phyloP scores from a whole-genome alignment of 345 rosid genomes.

The Durio zibethinus region DNA sequence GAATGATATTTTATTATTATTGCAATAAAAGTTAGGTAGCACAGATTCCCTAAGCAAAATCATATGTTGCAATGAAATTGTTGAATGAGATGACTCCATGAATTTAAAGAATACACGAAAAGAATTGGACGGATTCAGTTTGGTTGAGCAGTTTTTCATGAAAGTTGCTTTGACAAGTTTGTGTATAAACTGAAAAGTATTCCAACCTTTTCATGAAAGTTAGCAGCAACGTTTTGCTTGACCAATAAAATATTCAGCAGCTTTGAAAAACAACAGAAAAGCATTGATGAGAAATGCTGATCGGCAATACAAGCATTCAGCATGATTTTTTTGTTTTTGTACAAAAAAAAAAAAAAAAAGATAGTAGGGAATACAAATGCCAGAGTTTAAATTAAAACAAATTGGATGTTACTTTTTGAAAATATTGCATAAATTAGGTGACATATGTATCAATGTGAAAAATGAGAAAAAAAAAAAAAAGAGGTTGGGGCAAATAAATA shows the following conservation, averaged over 20 bases:
- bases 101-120: not conserved
- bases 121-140: not conserved
- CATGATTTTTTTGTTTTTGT: not conserved
- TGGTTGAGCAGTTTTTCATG: not conserved
- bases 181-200: not conserved
- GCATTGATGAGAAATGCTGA: not conserved
- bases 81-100: not conserved
- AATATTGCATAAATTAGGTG: too few relatives aligned
- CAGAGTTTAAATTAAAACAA: too few relatives aligned
- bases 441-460: too few relatives aligned
- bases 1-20: not conserved
- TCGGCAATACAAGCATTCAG: not conserved
- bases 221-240: not conserved
- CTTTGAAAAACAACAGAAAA: not conserved
- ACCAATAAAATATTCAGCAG: not conserved
- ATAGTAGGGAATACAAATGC: too few relatives aligned
- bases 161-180: not conserved
- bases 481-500: not conserved
- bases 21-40: not conserved
- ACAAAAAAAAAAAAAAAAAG: not conserved
- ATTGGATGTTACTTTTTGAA: too few relatives aligned
- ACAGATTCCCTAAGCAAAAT: not conserved
- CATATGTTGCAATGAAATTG: not conserved
- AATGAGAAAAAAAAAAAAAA: too few relatives aligned
- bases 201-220: not conserved